A percentile compares a stretch with the other conserved stretches of the same genome.
Evolutionary conservation across 1,284 basidiomycete species (phyloP).

Genomic region (Gomphus bonarii): DNA sequence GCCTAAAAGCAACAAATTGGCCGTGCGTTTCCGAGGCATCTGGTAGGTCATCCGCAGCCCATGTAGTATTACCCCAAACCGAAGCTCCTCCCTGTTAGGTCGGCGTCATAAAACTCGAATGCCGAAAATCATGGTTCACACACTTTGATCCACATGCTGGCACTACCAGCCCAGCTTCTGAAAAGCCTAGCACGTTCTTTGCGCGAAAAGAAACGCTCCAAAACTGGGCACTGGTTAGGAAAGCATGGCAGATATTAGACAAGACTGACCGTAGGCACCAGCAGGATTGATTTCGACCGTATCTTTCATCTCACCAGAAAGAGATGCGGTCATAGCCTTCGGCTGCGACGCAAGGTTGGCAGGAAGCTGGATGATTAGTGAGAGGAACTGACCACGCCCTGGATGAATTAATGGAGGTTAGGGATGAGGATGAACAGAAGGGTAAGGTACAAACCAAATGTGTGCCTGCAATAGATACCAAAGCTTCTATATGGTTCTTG

Average conservation of each 20-base stretch:
- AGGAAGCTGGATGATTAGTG: neutral
- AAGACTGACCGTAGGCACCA: constrained; percentile 58
- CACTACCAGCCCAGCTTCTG: constrained; percentile 91
- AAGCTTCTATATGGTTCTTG: constrained; percentile 71
- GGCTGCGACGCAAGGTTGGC: constrained; percentile 33
- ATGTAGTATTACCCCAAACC: constrained; percentile 77
- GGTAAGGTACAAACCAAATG: constrained; percentile 49
- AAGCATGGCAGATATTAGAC: neutral
- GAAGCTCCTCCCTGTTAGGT: constrained; percentile 66
- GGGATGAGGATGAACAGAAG: neutral
- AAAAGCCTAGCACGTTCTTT: constrained; percentile 87
- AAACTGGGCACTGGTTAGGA: constrained; percentile 31
- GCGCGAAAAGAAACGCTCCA: constrained; percentile 84
- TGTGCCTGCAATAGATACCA: constrained; percentile 82
- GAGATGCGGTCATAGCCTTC: constrained; percentile 93
- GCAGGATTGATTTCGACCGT: constrained; percentile 89
- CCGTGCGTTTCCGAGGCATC: constrained; percentile 65
- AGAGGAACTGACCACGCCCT: constrained; percentile 58
- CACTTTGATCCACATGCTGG: constrained; percentile 89
- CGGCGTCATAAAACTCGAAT: neutral
- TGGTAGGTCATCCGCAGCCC: constrained; percentile 71
- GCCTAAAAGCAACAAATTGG: constrained; percentile 74
- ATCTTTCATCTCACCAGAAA: constrained; percentile 93
- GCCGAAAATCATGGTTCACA: neutral
- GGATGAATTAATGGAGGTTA: neutral